A percentile compares a stretch with the other conserved stretches of the same genome.
These are phyloP conservation scores for Massospora cicadina DNA, from an alignment of 371 early-diverging fungal genomes.

Conservation along the genomic window DNA sequence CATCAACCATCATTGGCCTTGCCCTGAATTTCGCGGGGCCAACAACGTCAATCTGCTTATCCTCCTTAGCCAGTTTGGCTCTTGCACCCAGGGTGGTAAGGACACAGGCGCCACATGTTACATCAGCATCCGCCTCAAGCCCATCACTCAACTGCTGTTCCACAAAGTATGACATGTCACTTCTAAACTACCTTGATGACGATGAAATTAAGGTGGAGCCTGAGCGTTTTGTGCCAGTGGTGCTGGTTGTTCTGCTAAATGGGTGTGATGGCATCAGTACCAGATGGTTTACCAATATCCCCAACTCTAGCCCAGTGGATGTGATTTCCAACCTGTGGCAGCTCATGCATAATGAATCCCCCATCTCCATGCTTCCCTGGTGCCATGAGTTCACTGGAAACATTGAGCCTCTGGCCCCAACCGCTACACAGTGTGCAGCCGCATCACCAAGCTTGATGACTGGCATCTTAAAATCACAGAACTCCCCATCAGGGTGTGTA, in stretches of 20 bases:
- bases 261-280: slow-evolving; percentile 99
- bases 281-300: slow-evolving; percentile 74
- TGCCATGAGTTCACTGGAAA: slow-evolving; percentile 80
- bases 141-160: no score
- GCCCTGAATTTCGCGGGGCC: slow-evolving; percentile 98
- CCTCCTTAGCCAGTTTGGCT: no score
- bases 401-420: slow-evolving; percentile 72
- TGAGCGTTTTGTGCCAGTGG: slow-evolving; percentile 83
- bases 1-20: slow-evolving; percentile 86
- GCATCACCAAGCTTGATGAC: no score
- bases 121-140: slow-evolving; percentile 77
- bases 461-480: no score
- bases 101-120: slow-evolving; percentile 98
- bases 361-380: slow-evolving; percentile 83
- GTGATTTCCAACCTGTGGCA: slow-evolving; percentile 83
- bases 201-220: slow-evolving; percentile 96
- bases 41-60: slow-evolving; percentile 93
- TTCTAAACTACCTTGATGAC: slow-evolving; percentile 83
- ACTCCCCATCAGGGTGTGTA: no score
- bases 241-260: slow-evolving; percentile 99
- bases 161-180: slow-evolving; percentile 76
- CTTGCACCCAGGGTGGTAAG: no score
- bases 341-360: slow-evolving; percentile 49
- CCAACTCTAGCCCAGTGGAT: slow-evolving; percentile 86
- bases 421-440: no score